phyloP scores from a whole-genome alignment of 2,329 filamentous ascomycete genomes.

The Neoarthrinium moseri region DNA sequence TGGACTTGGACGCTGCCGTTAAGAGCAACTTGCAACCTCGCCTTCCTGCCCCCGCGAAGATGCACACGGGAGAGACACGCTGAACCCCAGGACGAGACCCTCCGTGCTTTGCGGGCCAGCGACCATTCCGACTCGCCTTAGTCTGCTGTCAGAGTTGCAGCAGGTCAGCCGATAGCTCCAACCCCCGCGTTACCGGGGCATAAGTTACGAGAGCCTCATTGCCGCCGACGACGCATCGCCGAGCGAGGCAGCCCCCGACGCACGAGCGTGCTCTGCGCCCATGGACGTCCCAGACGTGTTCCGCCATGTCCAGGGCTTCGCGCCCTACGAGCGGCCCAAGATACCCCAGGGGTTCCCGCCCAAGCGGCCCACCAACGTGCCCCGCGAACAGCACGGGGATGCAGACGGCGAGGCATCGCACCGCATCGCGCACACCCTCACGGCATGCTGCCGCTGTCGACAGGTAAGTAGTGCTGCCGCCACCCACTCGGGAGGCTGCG shows the following conservation, averaged over 20 bases:
- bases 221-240: slow-evolving; percentile 12
- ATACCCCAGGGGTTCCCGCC: slow-evolving; percentile 29
- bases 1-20: no score
- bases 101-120: no score
- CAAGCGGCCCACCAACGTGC: slow-evolving; percentile 28
- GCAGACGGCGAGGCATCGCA: slow-evolving; percentile 53
- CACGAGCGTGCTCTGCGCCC: slow-evolving; percentile 14
- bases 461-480: slow-evolving; percentile 53
- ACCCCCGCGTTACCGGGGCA: no score
- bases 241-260: no score
- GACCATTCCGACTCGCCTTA: no score
- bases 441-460: slow-evolving; percentile 76
- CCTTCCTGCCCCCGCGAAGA: no score
- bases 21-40: no score
- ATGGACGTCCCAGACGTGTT: slow-evolving; percentile 64
- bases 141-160: no score
- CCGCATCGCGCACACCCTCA: slow-evolving; percentile 75
- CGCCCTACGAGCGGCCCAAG: slow-evolving; percentile 40
- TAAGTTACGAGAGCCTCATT: no score
- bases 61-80: no score
- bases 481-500: not conserved
- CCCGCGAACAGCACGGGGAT: slow-evolving; percentile 30
- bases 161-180: no score
- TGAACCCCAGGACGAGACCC: no score
- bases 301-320: slow-evolving; percentile 51